Evolutionary conservation across 345 rosid species (phyloP), one percentile per base, ranked within the genome.

Genomic region (Gossypium ekmanianum): DNA sequence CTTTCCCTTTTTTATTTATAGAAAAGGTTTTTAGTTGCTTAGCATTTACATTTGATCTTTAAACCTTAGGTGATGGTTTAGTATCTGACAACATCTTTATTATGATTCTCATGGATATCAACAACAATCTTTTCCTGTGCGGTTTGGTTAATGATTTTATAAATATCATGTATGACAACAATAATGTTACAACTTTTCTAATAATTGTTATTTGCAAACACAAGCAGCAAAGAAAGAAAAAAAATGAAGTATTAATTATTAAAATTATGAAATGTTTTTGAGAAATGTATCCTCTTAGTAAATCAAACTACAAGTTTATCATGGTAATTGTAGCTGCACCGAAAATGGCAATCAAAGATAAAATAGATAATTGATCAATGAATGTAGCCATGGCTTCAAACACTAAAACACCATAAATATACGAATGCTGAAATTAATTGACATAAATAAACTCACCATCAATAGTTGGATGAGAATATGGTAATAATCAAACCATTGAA

Each of bases 311-410:
- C 41, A 12, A 11, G 27, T 59, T 22, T 89, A 95, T 98, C 93
- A 95, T 88, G 51, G 99, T 97, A 20, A 98, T 95, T 16, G 97
- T 89, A n/a, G 98, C 98, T 16, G 98, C 99, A 61, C 97, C 98
- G 10, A 89, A 95, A 72, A 95, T 79, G 43, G 97, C 97, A 68
- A 91, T 91, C 77, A 95, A 97, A 11, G 98, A 93, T 58, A 95
- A 69, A 66, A 93, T 97, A 17, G 99, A 93, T 58, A 95, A 90
- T 82, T 95, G 98, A 50, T 98, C 98, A 1, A 95, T 79, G 83
- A 91, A 95, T n/a, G 98, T 95, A 52, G 98, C 98, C 98, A 93
- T 85, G 43, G 98, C 97, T 87, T 93, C 98, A 27, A 95, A 95
- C 26, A 95, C 77, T 41, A 95, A 75, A 72, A 95, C 99, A 4